Percentiles rank a stretch among this genome's conserved stretches.
These are phyloP conservation scores for Immersiella caudata DNA, from an alignment of 495 filamentous ascomycete species.

Conservation along the genomic window DNA sequence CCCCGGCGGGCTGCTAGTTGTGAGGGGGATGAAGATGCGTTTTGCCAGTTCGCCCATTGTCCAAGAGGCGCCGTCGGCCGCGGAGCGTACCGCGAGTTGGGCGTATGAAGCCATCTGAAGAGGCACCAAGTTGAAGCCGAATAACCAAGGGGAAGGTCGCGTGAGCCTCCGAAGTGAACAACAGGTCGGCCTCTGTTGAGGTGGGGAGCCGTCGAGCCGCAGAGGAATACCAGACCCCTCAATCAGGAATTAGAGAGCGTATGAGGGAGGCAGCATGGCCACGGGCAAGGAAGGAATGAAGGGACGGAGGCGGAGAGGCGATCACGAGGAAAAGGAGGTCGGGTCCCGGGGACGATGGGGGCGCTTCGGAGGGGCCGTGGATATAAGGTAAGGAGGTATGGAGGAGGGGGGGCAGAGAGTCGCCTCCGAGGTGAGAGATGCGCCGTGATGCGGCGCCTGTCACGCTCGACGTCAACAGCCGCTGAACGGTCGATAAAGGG, in stretches of 20 bases:
- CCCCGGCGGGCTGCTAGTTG: conserved; percentile 67
- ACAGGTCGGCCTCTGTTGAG: background rate
- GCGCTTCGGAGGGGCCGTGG: conserved; percentile 11
- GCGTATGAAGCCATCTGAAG: conserved; percentile 35
- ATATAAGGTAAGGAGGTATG: conserved; percentile 21
- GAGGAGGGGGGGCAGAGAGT: too few relatives aligned
- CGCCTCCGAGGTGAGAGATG: background rate
- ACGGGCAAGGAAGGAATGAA: conserved; percentile 28
- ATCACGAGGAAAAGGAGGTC: conserved; percentile 15
- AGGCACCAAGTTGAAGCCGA: too few relatives aligned
- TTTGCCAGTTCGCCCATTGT: conserved; percentile 57
- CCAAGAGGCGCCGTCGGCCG: conserved; percentile 30
- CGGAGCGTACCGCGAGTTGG: conserved; percentile 27
- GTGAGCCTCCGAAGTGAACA: background rate
- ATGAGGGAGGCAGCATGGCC: conserved; percentile 33
- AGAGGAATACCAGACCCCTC: conserved; percentile 50
- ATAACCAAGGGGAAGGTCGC: background rate
- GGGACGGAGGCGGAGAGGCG: conserved; percentile 9
- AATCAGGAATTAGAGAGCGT: conserved; percentile 39
- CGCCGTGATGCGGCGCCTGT: conserved; percentile 18
- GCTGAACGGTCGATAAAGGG: conserved; percentile 19
- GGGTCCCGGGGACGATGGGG: conserved; percentile 4
- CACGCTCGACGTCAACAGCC: conserved; percentile 24
- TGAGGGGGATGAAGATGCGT: conserved; percentile 74
- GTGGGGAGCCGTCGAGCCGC: background rate